phyloP scores from a whole-genome alignment of 73 alveolate genomes.

The Blepharisma japonicum region DNA sequence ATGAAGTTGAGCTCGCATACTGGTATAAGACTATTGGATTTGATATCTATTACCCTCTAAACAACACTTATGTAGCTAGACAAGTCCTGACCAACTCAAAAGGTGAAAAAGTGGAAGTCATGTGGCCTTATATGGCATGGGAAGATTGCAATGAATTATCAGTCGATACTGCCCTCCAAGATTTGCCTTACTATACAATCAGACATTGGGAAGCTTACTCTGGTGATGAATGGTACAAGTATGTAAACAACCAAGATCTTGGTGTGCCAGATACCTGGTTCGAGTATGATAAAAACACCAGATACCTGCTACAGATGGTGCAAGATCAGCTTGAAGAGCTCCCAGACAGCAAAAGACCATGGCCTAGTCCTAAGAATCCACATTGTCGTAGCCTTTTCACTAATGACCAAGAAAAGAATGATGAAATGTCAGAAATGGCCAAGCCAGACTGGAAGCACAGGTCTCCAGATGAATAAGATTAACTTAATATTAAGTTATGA shows the following conservation, averaged over 20 bases:
- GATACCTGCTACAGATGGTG: conserved; percentile 50
- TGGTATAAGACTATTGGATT: conserved; percentile 69
- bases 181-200: conserved; percentile 29
- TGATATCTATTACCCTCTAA: conserved; percentile 77
- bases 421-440: too few relatives aligned
- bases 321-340: conserved; percentile 72
- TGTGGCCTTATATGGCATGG: conserved; percentile 78
- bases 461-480: too few relatives aligned
- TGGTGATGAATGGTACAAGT: conserved; percentile 60
- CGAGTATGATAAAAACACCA: conserved; percentile 70
- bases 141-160: conserved; percentile 72
- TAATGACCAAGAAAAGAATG: too few relatives aligned
- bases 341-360: conserved; percentile 85
- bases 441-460: too few relatives aligned
- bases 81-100: conserved; percentile 85
- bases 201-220: conserved; percentile 89
- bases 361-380: conserved; percentile 76
- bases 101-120: conserved; percentile 87
- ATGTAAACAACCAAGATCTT: conserved; percentile 69
- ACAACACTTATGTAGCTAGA: conserved; percentile 81
- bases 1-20: conserved; percentile 81
- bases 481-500: too few relatives aligned
- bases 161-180: conserved; percentile 43
- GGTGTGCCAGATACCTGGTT: conserved; percentile 90
- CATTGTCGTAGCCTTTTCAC: conserved; percentile 48